phyloP scores from a whole-genome alignment of 2,329 filamentous ascomycete species.

The Trichoderma lentiforme region DNA sequence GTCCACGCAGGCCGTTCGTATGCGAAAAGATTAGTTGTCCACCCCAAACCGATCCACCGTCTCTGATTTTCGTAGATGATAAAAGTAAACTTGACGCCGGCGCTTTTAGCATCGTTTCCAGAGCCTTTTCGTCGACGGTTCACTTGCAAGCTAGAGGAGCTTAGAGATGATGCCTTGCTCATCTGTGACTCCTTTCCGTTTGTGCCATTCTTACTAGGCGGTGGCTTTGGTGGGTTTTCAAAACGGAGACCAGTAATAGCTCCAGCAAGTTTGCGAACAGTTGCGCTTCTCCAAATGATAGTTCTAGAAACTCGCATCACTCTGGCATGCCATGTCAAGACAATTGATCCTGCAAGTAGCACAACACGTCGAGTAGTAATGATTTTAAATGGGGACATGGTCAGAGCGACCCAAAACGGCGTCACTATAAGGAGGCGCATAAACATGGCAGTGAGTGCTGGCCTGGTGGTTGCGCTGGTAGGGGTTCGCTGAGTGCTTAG shows the following conservation, averaged over 20 bases:
- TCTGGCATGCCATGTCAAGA: constrained; percentile 88
- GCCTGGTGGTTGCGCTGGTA: constrained; percentile 85
- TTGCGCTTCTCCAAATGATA: constrained; percentile 84
- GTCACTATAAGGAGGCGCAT: constrained; percentile 84
- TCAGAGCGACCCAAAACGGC: constrained; percentile 81
- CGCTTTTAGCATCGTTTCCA: constrained; percentile 47
- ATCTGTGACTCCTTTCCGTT: constrained; percentile 42
- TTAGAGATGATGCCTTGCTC: constrained; percentile 35
- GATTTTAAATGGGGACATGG: constrained; percentile 76
- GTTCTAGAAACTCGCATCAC: constrained; percentile 80
- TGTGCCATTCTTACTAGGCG: constrained; percentile 18
- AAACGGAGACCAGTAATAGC: constrained; percentile 80
- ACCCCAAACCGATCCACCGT: constrained; percentile 90
- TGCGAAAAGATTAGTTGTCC: constrained; percentile 86
- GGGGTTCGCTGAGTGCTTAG: constrained; percentile 86
- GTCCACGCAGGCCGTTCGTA: constrained; percentile 93
- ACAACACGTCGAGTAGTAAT: constrained; percentile 83
- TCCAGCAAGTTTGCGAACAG: constrained; percentile 65
- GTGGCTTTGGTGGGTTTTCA: constrained; percentile 44
- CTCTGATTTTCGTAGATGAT: constrained; percentile 95
- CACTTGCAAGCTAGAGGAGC: constrained; percentile 27
- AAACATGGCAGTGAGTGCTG: constrained; percentile 84
- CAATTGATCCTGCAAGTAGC: constrained; percentile 79
- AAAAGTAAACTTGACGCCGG: constrained; percentile 93
- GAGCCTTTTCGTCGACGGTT: constrained; percentile 34